Percentiles rank a stretch among this genome's conserved stretches.
phyloP scores from a whole-genome alignment of 2,329 filamentous ascomycete species.

The Lasiodiplodia sp. region DNA sequence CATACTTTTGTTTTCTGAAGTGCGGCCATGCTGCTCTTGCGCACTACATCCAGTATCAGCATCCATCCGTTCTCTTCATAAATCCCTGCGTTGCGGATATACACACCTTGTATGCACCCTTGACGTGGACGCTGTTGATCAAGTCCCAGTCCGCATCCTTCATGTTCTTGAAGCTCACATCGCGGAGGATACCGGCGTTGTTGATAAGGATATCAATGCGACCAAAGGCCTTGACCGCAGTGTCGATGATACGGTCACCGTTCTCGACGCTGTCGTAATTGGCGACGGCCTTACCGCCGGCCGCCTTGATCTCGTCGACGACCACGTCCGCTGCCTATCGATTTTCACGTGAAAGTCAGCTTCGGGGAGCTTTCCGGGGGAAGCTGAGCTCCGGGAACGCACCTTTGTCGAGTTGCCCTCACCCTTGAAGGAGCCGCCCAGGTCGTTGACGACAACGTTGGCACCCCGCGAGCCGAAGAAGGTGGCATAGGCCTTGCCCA shows the following conservation, averaged over 20 bases:
- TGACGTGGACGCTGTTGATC: conserved; percentile 90
- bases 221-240: conserved; percentile 79
- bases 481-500: conserved; percentile 81
- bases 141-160: conserved; percentile 97
- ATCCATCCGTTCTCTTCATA: neutral
- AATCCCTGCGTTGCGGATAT: too few species aligned
- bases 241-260: conserved; percentile 93
- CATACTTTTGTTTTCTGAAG: conserved; percentile 99
- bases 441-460: conserved; percentile 95
- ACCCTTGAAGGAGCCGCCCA: conserved; percentile 91
- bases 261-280: conserved; percentile 97
- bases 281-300: conserved; percentile 93
- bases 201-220: conserved; percentile 96
- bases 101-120: conserved; percentile 82
- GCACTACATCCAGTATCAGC: conserved; percentile 59
- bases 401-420: conserved; percentile 89
- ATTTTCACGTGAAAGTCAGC: conserved; percentile 27
- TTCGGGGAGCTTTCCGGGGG: neutral
- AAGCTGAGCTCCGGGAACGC: conserved; percentile 37
- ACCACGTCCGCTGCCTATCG: conserved; percentile 79
- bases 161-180: conserved; percentile 99
- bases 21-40: conserved; percentile 93
- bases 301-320: conserved; percentile 82
- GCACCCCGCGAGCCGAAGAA: conserved; percentile 94
- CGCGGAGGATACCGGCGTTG: conserved; percentile 94